Base-by-base conservation (phyloP, 768 basidiomycete genomes). In the Hericium alpestre region DNA sequence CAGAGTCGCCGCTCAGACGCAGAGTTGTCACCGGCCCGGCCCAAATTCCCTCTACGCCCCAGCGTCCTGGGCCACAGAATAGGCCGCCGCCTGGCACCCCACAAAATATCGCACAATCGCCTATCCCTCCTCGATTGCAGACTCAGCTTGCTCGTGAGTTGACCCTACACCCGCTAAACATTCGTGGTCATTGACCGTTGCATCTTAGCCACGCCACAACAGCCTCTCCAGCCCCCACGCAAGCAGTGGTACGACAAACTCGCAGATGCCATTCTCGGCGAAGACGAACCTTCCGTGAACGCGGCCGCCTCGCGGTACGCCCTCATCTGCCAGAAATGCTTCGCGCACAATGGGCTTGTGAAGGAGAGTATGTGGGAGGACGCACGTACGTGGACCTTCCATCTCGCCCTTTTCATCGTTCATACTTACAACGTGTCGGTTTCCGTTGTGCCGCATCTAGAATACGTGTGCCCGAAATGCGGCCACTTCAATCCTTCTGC, bases 181-280 rank as follows among this genome's bases (percentile, higher is more conserved):
- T 37, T 51, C 20, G 23, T 51, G 49, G 7, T 32, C 15, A 25
- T 51, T 20, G 13, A 20, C 25, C 52, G 47, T 12, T 12, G 46
- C 6, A 46, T 22, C 53, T 11, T 60, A 78, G 76, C 70, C 18
- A 67, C 62, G 4, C 73, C 76, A 2, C 72, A 69, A 39, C 71
- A 67, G 64, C 75, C 68, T 63, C 61, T 75, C 52, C 79, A 75
- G 9, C 72, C 77, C 1, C 79, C 82, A 13, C 82, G 78, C 51
- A 88, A 88, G 61, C 83, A 82, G 46, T 90, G 90, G 87, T 89
- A 84, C 65, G 93, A 94, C 72, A 88, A 87, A 63, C 67, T 94
- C 23, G 93, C 91, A 0, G 93, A 94, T 67, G 86, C 86, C 3
- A 74, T 95, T 47, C 76, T 94, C 2, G 92, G 92, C 16, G 90